Evolutionary conservation across 2,329 filamentous ascomycete species (phyloP).

Genomic region (Neofusicoccum parvum): DNA sequence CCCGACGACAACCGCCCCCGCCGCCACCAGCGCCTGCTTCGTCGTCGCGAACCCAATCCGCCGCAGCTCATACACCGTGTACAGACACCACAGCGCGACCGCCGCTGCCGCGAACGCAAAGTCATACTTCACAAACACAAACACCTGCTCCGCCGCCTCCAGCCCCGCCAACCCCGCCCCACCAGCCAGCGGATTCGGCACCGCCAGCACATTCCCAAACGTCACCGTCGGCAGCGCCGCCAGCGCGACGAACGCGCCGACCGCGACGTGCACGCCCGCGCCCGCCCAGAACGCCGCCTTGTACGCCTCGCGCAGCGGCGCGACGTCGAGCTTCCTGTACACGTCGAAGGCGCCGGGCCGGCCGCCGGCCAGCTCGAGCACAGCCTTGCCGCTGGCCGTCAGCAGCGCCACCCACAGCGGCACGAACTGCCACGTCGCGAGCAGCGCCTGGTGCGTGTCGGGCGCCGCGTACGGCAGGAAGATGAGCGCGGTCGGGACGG

Average conservation of each 20-base stretch:
- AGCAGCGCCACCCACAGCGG: background rate
- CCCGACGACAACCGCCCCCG: background rate
- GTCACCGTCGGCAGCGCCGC: too few relatives aligned
- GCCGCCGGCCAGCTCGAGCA: background rate
- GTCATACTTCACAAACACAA: constrained; percentile 7
- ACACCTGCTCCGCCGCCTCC: background rate
- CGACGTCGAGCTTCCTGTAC: background rate
- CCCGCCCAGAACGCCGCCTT: background rate
- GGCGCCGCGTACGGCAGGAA: constrained; percentile 27
- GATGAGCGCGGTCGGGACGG: constrained; percentile 29
- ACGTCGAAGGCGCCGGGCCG: background rate
- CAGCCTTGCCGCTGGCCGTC: background rate
- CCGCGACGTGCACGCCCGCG: background rate
- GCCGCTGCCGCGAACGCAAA: background rate
- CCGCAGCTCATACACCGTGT: constrained; percentile 20
- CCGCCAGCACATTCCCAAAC: too few relatives aligned
- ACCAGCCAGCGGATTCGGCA: too few relatives aligned
- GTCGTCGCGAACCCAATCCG: constrained; percentile 9
- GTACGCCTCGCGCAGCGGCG: background rate
- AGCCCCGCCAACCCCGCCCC: too few relatives aligned
- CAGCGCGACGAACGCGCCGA: background rate
- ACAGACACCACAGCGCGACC: constrained; percentile 5
- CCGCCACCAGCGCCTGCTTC: background rate
- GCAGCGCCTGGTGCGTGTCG: constrained; percentile 23
- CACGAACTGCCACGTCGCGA: constrained; percentile 27